These are phyloP conservation scores for Kodamaea anthophila DNA, from an alignment of 1,139 yeast genomes.

Conservation along the genomic window DNA sequence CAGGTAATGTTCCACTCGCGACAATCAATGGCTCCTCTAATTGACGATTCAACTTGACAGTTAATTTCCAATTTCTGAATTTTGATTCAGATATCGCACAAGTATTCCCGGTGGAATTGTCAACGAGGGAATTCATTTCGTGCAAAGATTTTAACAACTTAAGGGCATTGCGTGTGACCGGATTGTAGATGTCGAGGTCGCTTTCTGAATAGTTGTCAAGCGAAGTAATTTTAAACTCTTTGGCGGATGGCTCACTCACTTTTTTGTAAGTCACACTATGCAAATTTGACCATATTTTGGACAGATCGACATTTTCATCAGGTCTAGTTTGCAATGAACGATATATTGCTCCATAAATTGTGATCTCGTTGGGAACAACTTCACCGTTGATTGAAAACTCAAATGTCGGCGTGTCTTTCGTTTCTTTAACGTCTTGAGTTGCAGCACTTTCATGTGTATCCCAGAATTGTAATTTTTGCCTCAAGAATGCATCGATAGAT, in stretches of 20 bases:
- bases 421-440: no score
- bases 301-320: conserved; percentile 42
- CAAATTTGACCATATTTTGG: conserved; percentile 48
- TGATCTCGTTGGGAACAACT: conserved; percentile 59
- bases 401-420: conserved; percentile 23
- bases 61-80: conserved; percentile 74
- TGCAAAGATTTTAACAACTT: conserved; percentile 51
- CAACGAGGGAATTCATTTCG: conserved; percentile 39
- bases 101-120: conserved; percentile 9
- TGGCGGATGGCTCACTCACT: conserved; percentile 16
- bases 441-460: conserved; percentile 14
- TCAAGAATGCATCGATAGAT: conserved; percentile 61
- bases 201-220: conserved; percentile 18
- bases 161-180: conserved; percentile 44
- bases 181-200: conserved; percentile 36
- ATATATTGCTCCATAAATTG: conserved; percentile 76
- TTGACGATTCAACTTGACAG: conserved; percentile 83
- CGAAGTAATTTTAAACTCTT: conserved; percentile 13
- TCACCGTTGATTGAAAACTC: conserved; percentile 63
- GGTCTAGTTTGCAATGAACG: conserved; percentile 39
- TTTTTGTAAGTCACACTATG: conserved; percentile 52
- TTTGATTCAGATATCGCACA: conserved; percentile 30
- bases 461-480: conserved; percentile 23
- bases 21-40: conserved; percentile 86
- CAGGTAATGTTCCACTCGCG: conserved; percentile 82